Conservation (phyloP, 768 basidiomycete genomes). For the Strobilomyces dryophilus region DNA sequence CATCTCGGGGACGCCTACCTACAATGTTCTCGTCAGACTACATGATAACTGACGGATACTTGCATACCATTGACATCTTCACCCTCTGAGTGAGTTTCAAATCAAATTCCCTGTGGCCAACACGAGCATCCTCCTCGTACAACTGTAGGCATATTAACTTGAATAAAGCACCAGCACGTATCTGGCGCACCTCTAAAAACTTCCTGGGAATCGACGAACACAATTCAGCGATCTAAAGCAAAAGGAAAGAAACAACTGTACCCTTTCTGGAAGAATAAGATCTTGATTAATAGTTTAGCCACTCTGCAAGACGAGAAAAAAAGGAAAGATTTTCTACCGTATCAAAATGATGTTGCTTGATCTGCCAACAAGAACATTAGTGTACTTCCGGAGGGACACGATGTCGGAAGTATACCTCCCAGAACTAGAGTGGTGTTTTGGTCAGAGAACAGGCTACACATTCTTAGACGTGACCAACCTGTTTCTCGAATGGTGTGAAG, state of each 20-base stretch:
- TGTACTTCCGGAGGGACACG: not conserved
- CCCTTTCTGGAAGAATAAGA: conserved; percentile 99
- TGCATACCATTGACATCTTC: conserved; percentile 95
- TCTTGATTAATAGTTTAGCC: conserved; percentile 35
- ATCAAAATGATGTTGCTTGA: conserved; percentile 97
- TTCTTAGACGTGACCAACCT: conserved; percentile 39
- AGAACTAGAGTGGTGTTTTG: conserved; percentile 45
- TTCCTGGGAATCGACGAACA: conserved; percentile 47
- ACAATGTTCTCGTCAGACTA: not conserved
- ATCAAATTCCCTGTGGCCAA: conserved; percentile 94
- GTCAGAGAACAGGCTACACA: not conserved
- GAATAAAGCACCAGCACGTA: not conserved
- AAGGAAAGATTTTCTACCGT: conserved; percentile 52
- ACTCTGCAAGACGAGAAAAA: conserved; percentile 9
- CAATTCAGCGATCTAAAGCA: not conserved
- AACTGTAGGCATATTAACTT: conserved; percentile 35
- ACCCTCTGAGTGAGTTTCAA: conserved; percentile 88
- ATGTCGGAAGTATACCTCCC: conserved; percentile 50
- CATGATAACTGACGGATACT: not conserved
- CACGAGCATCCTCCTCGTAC: conserved; percentile 94
- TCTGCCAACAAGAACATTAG: conserved; percentile 44
- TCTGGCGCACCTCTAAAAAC: conserved; percentile 61
- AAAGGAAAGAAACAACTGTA: conserved; percentile 25
- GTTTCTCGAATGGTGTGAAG: conserved; percentile 96
- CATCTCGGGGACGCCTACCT: conserved; percentile 95